phyloP scores from a whole-genome alignment of 768 basidiomycete species.

The Collybiopsis luxurians region DNA sequence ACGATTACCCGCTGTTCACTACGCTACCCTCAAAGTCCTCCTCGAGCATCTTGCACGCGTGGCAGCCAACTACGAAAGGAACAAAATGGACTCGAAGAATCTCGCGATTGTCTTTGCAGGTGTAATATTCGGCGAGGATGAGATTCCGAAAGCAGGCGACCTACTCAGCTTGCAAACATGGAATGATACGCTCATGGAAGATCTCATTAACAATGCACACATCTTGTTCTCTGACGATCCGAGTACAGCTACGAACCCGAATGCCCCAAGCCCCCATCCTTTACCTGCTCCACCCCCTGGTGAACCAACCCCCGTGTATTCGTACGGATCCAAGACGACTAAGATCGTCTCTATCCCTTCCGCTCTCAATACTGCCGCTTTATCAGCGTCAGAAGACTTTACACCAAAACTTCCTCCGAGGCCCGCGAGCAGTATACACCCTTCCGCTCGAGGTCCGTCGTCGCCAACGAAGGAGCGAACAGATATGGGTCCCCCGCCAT shows the following conservation, averaged over 20 bases:
- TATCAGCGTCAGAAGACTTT: constrained; percentile 59
- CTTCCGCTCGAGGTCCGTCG: constrained; percentile 56
- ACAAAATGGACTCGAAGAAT: constrained; percentile 95
- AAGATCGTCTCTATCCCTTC: constrained; percentile 54
- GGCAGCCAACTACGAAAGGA: constrained; percentile 60
- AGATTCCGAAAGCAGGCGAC: constrained; percentile 76
- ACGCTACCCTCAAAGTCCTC: constrained; percentile 76
- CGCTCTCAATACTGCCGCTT: constrained; percentile 18
- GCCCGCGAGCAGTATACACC: constrained; percentile 75
- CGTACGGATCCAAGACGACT: constrained; percentile 73
- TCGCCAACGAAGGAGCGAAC: constrained; percentile 45
- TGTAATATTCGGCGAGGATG: constrained; percentile 91
- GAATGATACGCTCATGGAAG: constrained; percentile 79
- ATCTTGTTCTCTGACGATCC: constrained; percentile 61
- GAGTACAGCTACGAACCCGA: constrained; percentile 5
- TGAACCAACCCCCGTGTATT: constrained; percentile 52
- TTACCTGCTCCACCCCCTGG: constrained; percentile 71
- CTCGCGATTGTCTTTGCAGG: constrained; percentile 87
- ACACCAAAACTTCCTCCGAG: constrained; percentile 66
- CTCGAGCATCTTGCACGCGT: constrained; percentile 83
- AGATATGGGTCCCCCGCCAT: constrained; percentile 21
- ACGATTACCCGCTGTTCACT: constrained; percentile 78
- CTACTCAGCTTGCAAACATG: constrained; percentile 69
- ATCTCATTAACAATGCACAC: constrained; percentile 70
- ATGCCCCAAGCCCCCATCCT: constrained; percentile 48